phyloP scores from a whole-genome alignment of 306 rosid species.

The Ziziphus jujuba region DNA sequence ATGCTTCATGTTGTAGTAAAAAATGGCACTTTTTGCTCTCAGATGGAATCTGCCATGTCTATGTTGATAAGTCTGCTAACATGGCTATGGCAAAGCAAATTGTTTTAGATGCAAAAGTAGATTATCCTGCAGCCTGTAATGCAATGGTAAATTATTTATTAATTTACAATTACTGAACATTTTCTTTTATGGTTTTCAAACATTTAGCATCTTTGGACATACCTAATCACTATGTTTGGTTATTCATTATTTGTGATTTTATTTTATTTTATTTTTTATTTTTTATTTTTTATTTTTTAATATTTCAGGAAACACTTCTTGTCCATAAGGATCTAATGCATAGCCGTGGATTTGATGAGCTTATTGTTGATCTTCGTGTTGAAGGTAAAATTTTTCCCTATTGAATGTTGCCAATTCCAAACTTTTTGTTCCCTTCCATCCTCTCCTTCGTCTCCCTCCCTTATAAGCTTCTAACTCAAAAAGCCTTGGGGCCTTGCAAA shows the following conservation, averaged over 20 bases:
- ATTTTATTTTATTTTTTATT: conserved; percentile 1
- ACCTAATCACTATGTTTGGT: conserved; percentile 1
- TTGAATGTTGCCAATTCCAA: too few relatives aligned
- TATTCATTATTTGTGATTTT: not conserved
- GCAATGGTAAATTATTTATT: conserved; percentile 71
- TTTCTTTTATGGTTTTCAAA: conserved; percentile 8
- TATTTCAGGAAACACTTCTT: conserved; percentile 91
- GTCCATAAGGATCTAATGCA: conserved; percentile 68
- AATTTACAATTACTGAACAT: not conserved
- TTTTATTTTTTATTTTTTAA: conserved; percentile 17
- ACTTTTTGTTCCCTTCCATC: not conserved
- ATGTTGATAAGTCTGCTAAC: conserved; percentile 89
- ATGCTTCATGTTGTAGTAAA: conserved; percentile 16
- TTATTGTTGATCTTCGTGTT: conserved; percentile 57
- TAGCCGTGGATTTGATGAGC: conserved; percentile 52
- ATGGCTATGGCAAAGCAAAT: conserved; percentile 76
- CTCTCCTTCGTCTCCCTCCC: not conserved
- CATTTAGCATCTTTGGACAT: not conserved
- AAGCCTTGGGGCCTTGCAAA: too few relatives aligned
- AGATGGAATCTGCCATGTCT: conserved; percentile 99
- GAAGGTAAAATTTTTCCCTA: conserved; percentile 53
- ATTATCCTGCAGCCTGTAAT: conserved; percentile 98
- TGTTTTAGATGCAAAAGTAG: conserved; percentile 84
- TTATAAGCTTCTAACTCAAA: not conserved
- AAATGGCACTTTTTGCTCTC: conserved; percentile 30